These are phyloP conservation scores for Grosmannia clavigera DNA, from an alignment of 2,329 filamentous ascomycete species.

Conservation along the genomic window DNA sequence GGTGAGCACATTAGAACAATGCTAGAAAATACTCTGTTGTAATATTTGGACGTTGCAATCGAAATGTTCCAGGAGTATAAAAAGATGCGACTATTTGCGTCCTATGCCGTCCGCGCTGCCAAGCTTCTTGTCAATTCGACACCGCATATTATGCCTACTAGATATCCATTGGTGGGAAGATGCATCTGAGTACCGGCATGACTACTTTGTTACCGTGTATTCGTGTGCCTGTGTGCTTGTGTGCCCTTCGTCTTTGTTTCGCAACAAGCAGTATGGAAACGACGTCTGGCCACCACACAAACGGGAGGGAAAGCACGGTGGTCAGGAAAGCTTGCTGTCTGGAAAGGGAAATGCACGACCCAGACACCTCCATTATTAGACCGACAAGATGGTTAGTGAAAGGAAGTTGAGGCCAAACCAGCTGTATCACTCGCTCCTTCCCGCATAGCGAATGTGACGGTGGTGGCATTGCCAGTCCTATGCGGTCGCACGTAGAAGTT, in stretches of 20 bases:
- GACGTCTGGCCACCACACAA: neutral
- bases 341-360: neutral
- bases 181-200: neutral
- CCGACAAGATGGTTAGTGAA: neutral
- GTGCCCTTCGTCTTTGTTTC: neutral
- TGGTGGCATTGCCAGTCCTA: neutral
- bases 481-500: neutral
- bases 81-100: too few relatives aligned
- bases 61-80: too few relatives aligned
- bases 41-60: too few relatives aligned
- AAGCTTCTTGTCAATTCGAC: neutral
- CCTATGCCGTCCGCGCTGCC: neutral
- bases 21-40: too few relatives aligned
- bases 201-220: neutral
- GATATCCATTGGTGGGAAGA: neutral
- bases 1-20: too few relatives aligned
- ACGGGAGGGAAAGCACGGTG: neutral
- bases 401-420: neutral
- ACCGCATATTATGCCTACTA: neutral
- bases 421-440: neutral
- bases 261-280: neutral
- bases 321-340: neutral
- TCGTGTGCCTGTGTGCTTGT: neutral
- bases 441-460: neutral
- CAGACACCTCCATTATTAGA: neutral